These are phyloP conservation scores for Aspergillus fijiensis DNA, from an alignment of 2,329 filamentous ascomycete species.

Conservation along the genomic window DNA sequence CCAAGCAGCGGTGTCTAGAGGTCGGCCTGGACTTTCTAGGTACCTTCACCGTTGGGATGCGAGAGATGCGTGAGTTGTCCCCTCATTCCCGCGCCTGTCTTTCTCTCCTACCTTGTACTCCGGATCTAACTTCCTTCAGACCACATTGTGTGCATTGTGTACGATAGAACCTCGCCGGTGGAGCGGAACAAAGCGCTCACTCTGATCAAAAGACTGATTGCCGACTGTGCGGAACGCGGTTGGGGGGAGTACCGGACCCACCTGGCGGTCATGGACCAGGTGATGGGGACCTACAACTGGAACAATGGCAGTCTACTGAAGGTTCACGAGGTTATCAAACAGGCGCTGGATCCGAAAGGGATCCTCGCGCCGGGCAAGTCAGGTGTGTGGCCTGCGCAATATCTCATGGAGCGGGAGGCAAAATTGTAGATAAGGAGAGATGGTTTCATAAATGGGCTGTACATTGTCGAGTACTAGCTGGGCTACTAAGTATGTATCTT, in stretches of 20 bases:
- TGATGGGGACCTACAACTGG: conserved; percentile 50
- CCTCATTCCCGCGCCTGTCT: neutral
- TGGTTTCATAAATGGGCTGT: too few relatives aligned
- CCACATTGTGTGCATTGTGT: conserved; percentile 50
- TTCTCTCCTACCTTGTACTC: too few relatives aligned
- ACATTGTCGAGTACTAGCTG: too few relatives aligned
- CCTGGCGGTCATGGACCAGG: conserved; percentile 49
- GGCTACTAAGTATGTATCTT: too few relatives aligned
- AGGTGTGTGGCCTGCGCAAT: too few relatives aligned
- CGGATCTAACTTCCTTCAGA: too few relatives aligned
- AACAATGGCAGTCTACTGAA: conserved; percentile 31
- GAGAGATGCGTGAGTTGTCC: conserved; percentile 48
- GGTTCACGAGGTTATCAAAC: too few relatives aligned
- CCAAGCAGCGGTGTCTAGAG: conserved; percentile 40
- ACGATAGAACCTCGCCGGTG: conserved; percentile 47
- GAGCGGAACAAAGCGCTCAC: conserved; percentile 39
- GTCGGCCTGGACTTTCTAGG: conserved; percentile 54
- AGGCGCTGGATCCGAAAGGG: too few relatives aligned
- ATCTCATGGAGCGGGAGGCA: too few relatives aligned
- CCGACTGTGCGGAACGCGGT: conserved; percentile 36
- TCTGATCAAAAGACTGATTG: conserved; percentile 42
- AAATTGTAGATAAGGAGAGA: too few relatives aligned
- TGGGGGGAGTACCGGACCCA: conserved; percentile 48
- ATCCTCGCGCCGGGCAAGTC: too few relatives aligned
- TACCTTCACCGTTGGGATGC: conserved; percentile 52